Evolutionary conservation across 2,329 filamentous ascomycete species (phyloP), one percentile per base, ranked within the genome.

Genomic region (Curvularia spicifera): DNA sequence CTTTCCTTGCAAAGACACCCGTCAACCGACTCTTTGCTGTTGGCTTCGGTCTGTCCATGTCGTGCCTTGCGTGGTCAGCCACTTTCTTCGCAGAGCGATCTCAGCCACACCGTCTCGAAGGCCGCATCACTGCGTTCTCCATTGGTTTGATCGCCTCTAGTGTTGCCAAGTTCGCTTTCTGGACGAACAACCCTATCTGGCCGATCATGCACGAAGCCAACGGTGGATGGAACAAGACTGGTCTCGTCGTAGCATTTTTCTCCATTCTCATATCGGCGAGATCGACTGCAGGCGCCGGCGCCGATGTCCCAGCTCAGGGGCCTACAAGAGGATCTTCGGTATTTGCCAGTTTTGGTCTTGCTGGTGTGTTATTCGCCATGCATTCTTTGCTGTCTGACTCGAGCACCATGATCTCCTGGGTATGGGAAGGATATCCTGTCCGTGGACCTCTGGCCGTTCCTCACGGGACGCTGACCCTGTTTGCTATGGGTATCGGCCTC

Each of bases 351-450:
- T 78, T 95, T 48, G 92, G 95, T 58, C 78, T 98, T 54, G 93
- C 87, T 24, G 94, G 93, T 29, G 78, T 97, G 7, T 84, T 97
- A 72, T 99, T 99, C 71, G 91, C 86, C 5, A 83, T 98, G 71
- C 95, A 98, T 75, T 97, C 93, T 1, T 82, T 99, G 9, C 84
- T 99, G 10, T 97, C 95, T 0, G 95, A 99, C 75, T 96, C 93
- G 0, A 98, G 95, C 80, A 99, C 95, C 53, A 98, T 99, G 93
- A 97, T 98, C 57, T 84, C 93, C 15, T 99, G 95, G 95, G 92
- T 92, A 2, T 99, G 95, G 95, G 93, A 97, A 68, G 95, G 95
- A 6, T 99, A 91, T 70, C 95, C 95, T 13, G 86, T 98, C 40
- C 87, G 90, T 49, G 95, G 95, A 6, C 95, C 95, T 2, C 86